These are phyloP conservation scores for Termitomyces bulborhizus DNA, from an alignment of 768 basidiomycete species.

Conservation along the genomic window DNA sequence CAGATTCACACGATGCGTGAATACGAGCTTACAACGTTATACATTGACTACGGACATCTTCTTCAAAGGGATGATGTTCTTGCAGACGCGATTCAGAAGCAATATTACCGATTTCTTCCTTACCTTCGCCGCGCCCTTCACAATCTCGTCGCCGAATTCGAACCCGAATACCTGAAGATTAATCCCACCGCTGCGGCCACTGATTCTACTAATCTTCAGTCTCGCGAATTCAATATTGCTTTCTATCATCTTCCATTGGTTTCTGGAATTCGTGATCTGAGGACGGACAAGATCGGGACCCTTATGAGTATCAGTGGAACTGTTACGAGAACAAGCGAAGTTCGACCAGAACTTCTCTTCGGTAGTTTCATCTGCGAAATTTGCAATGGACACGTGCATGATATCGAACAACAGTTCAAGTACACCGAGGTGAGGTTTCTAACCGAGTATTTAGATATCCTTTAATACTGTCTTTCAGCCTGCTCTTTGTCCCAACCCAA, in stretches of 20 bases:
- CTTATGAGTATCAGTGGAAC: slow-evolving; percentile 95
- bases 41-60: slow-evolving; percentile 91
- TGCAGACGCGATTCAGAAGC: slow-evolving; percentile 87
- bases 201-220: slow-evolving; percentile 82
- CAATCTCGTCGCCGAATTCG: slow-evolving; percentile 83
- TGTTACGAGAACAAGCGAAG: slow-evolving; percentile 95
- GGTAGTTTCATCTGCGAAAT: slow-evolving; percentile 92
- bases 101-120: slow-evolving; percentile 96
- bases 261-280: slow-evolving; percentile 88
- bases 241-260: slow-evolving; percentile 94
- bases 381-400: slow-evolving; percentile 80
- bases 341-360: slow-evolving; percentile 88
- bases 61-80: slow-evolving; percentile 88
- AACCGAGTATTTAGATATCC: background rate
- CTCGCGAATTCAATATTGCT: slow-evolving; percentile 91
- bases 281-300: slow-evolving; percentile 91
- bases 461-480: slow-evolving; percentile 46
- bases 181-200: slow-evolving; percentile 86
- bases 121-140: slow-evolving; percentile 89
- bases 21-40: slow-evolving; percentile 91
- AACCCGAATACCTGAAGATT: slow-evolving; percentile 92
- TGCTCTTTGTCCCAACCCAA: slow-evolving; percentile 87
- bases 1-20: slow-evolving; percentile 96
- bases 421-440: slow-evolving; percentile 78
- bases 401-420: slow-evolving; percentile 99